phyloP scores from a whole-genome alignment of 2,329 filamentous ascomycete genomes.

The Fusarium haematococcum region DNA sequence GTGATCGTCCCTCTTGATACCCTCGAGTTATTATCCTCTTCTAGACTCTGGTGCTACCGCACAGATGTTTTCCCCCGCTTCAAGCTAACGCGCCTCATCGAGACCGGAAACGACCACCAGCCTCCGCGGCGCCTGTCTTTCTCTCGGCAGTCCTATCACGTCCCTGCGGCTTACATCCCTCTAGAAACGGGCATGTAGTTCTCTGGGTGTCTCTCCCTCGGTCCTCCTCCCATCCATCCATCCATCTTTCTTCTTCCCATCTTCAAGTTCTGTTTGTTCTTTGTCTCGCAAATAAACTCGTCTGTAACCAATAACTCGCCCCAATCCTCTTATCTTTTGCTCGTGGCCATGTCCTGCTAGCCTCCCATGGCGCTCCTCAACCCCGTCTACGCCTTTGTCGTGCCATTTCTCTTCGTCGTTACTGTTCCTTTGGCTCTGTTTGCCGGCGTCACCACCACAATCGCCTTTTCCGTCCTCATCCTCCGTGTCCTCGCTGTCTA shows the following conservation, averaged over 20 bases:
- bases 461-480: slow-evolving; percentile 72
- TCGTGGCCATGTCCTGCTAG: slow-evolving; percentile 38
- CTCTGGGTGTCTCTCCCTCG: neutral
- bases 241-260: neutral
- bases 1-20: slow-evolving; percentile 31
- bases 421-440: slow-evolving; percentile 73
- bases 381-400: slow-evolving; percentile 66
- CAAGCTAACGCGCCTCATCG: neutral
- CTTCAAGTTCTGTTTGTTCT: slow-evolving; percentile 4
- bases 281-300: neutral
- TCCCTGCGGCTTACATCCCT: neutral
- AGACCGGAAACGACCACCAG: neutral
- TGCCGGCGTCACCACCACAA: slow-evolving; percentile 71
- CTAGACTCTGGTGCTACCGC: neutral
- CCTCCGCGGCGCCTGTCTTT: neutral
- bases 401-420: slow-evolving; percentile 72
- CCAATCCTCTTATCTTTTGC: slow-evolving; percentile 11
- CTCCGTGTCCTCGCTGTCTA: slow-evolving; percentile 72
- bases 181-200: neutral
- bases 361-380: slow-evolving; percentile 64
- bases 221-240: neutral
- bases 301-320: neutral
- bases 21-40: neutral
- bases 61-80: neutral
- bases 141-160: neutral